Conservation (phyloP, 2,329 filamentous ascomycete species). For the Cercospora nicotianae region DNA sequence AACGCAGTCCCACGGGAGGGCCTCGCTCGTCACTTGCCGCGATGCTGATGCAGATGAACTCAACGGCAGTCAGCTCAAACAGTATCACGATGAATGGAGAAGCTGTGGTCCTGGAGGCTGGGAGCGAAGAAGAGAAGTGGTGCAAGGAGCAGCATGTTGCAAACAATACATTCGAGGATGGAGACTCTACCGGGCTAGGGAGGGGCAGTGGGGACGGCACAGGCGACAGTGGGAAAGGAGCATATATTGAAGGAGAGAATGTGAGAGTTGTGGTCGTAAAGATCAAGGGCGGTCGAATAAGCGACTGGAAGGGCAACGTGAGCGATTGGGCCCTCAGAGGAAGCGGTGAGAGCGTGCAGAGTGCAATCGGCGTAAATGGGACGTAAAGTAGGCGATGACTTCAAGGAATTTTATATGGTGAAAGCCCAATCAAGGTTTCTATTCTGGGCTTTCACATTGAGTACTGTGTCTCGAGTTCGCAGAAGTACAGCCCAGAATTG, state of each 20-base stretch:
- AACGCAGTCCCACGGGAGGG: conserved; percentile 64
- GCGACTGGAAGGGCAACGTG: conserved; percentile 93
- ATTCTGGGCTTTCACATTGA: too few species aligned
- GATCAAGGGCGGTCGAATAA: conserved; percentile 81
- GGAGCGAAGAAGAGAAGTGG: conserved; percentile 79
- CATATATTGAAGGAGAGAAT: conserved; percentile 77
- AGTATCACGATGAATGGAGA: conserved; percentile 91
- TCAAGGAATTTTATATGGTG: too few species aligned
- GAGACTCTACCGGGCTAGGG: conserved; percentile 4
- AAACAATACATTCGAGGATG: conserved; percentile 68
- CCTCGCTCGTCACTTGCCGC: conserved; percentile 72
- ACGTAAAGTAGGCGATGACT: too few species aligned
- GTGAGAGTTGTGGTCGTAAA: conserved; percentile 84
- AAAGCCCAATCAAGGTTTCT: too few species aligned
- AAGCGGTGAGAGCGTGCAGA: background rate
- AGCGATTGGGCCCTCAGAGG: conserved; percentile 64
- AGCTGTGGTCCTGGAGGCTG: conserved; percentile 69
- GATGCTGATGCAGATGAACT: conserved; percentile 87
- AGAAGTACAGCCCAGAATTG: too few species aligned
- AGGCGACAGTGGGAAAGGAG: conserved; percentile 53
- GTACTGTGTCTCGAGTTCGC: too few species aligned
- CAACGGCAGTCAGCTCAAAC: conserved; percentile 81
- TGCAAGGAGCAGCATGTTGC: conserved; percentile 81
- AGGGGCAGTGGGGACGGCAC: conserved; percentile 27
- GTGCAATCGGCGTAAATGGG: background rate